Base-by-base conservation (phyloP, 805 yeast species). In the Candida coleopterorum region DNA sequence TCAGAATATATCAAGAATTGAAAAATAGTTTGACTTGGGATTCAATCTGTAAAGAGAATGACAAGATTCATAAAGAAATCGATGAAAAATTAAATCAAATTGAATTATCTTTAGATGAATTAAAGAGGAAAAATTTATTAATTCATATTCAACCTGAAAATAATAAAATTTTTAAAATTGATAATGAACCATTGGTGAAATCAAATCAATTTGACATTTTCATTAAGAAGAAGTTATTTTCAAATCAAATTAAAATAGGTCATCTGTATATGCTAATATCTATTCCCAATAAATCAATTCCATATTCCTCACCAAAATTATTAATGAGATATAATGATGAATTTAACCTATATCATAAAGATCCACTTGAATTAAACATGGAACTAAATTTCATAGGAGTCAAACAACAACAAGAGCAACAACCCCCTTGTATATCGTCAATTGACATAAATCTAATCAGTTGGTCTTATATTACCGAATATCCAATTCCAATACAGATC, bases 401-500 rank as follows among this genome's bases (percentile, higher is more conserved):
- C n/a, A 41, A 62, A 6, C 14, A 33, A 3, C 60, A 55, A 14
- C 39, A 46, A 4, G 35, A 44, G 2, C 25, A 43, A 11, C 44
- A 42, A 32, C 71, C 71, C 0, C 73, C 72, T 1, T 45, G 40
- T 8, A 60, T 68, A 12, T 45, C 53, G 12, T 48, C 40, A 39
- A 49, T 68, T 11, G 72, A 65, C 10, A 40, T 53, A 15, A 65
- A 62, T 39, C 46, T 67, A 6, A 62, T 67, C 2, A 53, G 63
- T 11, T 67, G 72, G 72, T 47, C 72, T 1, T 64, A 59, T 44
- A 48, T 53, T 27, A 52, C 71, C 4, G 70, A 64, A 17, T 65
- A 57, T 37, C 71, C 72, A 3, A 45, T 68, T 21, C 72, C 71
- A 5, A 47, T 62, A 32, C 53, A 56, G 18, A 42, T 68, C 15